phyloP scores from a whole-genome alignment of 495 filamentous ascomycete species.

The Aspergillus coremiiformis region DNA sequence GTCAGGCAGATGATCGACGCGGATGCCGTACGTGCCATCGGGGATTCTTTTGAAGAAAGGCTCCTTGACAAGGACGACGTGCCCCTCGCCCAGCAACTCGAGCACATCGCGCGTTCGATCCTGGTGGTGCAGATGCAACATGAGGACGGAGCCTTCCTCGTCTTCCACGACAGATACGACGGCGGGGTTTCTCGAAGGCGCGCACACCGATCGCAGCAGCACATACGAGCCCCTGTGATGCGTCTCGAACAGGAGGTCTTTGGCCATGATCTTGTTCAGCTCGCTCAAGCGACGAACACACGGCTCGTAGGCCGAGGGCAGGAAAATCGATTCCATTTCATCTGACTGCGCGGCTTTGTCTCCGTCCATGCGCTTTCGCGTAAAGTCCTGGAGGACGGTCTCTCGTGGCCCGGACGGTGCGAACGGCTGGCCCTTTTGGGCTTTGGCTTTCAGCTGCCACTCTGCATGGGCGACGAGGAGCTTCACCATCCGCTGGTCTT shows the following conservation, averaged over 20 bases:
- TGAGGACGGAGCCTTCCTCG: constrained; percentile 36
- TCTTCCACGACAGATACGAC: constrained; percentile 44
- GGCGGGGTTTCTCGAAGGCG: too few species aligned
- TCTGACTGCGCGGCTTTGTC: too few species aligned
- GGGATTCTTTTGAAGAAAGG: constrained; percentile 40
- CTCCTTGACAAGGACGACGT: constrained; percentile 43
- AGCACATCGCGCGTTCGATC: constrained; percentile 12
- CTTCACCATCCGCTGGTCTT: too few species aligned
- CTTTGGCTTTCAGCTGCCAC: too few species aligned
- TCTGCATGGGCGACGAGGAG: too few species aligned
- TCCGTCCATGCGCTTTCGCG: too few species aligned
- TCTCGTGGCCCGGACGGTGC: too few species aligned
- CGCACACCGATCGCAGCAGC: constrained; percentile 34
- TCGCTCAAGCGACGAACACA: too few species aligned
- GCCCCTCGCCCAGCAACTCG: constrained; percentile 23
- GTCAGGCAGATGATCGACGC: constrained; percentile 49
- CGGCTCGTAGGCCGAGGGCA: too few species aligned
- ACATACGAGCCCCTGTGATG: constrained; percentile 44
- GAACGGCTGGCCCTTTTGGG: too few species aligned
- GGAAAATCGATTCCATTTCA: too few species aligned
- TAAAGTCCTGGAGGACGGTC: too few species aligned
- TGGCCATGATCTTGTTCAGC: constrained; percentile 19
- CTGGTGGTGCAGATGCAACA: constrained; percentile 44
- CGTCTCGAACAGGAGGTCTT: constrained; percentile 39
- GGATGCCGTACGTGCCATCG: constrained; percentile 33